These are phyloP conservation scores for Zasmidium citrigriseum DNA, from an alignment of 2,329 filamentous ascomycete genomes.

Conservation along the genomic window DNA sequence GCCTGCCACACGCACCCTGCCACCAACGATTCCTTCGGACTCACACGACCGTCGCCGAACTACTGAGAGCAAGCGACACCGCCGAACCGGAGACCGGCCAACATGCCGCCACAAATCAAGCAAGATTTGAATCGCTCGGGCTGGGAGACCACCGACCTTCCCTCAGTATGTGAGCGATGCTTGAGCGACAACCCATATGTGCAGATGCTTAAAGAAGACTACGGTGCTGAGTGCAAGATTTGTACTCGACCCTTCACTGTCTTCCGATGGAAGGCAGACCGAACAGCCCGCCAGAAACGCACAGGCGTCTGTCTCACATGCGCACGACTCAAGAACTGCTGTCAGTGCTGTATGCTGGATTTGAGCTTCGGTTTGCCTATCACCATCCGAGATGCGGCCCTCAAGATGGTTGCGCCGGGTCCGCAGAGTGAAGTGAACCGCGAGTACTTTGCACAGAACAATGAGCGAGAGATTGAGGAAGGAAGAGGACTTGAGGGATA, in stretches of 20 bases:
- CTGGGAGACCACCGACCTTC: conserved; percentile 92
- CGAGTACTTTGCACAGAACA: conserved; percentile 97
- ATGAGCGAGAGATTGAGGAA: conserved; percentile 93
- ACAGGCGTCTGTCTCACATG: conserved; percentile 97
- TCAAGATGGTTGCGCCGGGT: conserved; percentile 96
- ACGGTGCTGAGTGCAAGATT: conserved; percentile 69
- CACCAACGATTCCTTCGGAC: too few relatives aligned
- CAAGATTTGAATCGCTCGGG: conserved; percentile 93
- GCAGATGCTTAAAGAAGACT: conserved; percentile 98
- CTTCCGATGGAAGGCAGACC: conserved; percentile 92
- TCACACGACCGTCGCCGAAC: too few relatives aligned
- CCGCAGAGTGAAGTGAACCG: conserved; percentile 91
- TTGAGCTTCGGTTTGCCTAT: conserved; percentile 93
- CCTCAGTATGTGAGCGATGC: conserved; percentile 87
- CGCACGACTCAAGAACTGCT: conserved; percentile 96
- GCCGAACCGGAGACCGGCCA: conserved; percentile 10
- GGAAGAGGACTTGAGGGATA: conserved; percentile 86
- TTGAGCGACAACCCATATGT: conserved; percentile 96
- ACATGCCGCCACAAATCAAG: conserved; percentile 90
- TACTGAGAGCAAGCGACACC: too few relatives aligned
- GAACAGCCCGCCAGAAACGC: conserved; percentile 85
- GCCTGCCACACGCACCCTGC: too few relatives aligned
- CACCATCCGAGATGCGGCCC: conserved; percentile 87
- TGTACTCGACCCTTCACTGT: conserved; percentile 96
- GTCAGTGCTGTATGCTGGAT: conserved; percentile 98